phyloP scores from a whole-genome alignment of 2,329 filamentous ascomycete species.

The Fusarium veterinarium region DNA sequence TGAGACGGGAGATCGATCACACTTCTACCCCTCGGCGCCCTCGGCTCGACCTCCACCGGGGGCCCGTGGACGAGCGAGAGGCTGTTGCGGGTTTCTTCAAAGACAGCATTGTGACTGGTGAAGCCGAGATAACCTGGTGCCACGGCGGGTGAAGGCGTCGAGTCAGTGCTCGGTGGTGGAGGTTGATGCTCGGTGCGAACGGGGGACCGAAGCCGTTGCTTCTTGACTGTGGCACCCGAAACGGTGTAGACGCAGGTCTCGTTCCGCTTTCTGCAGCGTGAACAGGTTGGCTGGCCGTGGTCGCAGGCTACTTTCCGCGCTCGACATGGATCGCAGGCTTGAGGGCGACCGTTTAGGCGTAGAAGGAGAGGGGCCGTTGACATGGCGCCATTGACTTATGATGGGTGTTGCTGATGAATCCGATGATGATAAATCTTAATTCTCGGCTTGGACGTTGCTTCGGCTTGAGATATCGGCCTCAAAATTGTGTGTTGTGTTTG shows the following conservation, averaged over 20 bases:
- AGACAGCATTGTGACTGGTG: slow-evolving; percentile 57
- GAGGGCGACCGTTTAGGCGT: slow-evolving; percentile 46
- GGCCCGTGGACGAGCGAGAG: slow-evolving; percentile 50
- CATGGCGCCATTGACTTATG: slow-evolving; percentile 20
- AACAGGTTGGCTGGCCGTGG: slow-evolving; percentile 54
- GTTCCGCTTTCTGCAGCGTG: slow-evolving; percentile 52
- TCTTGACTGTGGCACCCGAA: slow-evolving; percentile 33
- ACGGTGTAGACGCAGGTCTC: slow-evolving; percentile 53
- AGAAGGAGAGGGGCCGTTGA: slow-evolving; percentile 35
- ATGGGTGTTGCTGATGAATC: slow-evolving; percentile 3
- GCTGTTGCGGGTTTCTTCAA: slow-evolving; percentile 56
- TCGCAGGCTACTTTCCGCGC: slow-evolving; percentile 58
- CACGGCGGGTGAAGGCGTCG: slow-evolving; percentile 33
- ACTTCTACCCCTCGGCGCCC: slow-evolving; percentile 3
- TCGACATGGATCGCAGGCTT: slow-evolving; percentile 53
- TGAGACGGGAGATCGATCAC: slow-evolving; percentile 39
- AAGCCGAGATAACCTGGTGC: slow-evolving; percentile 57
- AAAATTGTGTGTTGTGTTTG: background rate
- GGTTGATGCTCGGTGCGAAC: background rate
- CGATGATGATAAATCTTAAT: slow-evolving; percentile 21
- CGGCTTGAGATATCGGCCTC: slow-evolving; percentile 12
- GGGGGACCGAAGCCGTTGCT: slow-evolving; percentile 21
- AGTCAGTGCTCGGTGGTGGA: background rate
- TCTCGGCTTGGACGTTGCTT: slow-evolving; percentile 15
- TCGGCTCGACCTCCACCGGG: slow-evolving; percentile 8